phyloP scores from a whole-genome alignment of 176 grass and related monocot genomes.

The Sorghum bicolor region DNA sequence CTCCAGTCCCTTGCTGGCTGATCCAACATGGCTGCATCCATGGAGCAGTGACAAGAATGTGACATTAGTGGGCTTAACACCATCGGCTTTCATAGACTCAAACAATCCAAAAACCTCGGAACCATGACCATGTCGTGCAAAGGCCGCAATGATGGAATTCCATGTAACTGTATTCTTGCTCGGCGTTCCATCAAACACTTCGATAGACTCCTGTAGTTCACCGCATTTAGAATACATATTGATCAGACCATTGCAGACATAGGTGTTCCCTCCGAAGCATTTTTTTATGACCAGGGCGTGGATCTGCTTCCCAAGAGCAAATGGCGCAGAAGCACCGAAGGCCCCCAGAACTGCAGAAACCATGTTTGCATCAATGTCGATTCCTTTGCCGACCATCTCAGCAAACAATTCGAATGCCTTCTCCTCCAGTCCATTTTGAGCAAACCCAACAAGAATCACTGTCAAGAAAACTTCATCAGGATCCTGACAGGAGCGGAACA shows the following conservation, averaged over 20 bases:
- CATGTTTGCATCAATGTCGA: slow-evolving; percentile 54
- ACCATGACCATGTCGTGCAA: slow-evolving; percentile 68
- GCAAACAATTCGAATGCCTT: slow-evolving; percentile 59
- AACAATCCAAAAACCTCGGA: slow-evolving; percentile 54
- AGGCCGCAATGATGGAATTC: slow-evolving; percentile 84
- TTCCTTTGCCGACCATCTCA: slow-evolving; percentile 41
- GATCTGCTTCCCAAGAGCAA: slow-evolving; percentile 81
- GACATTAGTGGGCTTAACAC: slow-evolving; percentile 60
- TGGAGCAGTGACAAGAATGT: slow-evolving; percentile 86
- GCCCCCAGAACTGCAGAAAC: slow-evolving; percentile 80
- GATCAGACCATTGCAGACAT: slow-evolving; percentile 79
- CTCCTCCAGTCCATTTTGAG: slow-evolving; percentile 73
- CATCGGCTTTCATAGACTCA: slow-evolving; percentile 64
- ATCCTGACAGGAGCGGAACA: slow-evolving; percentile 54
- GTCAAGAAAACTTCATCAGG: slow-evolving; percentile 72
- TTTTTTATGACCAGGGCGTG: slow-evolving; percentile 64
- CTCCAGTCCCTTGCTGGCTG: slow-evolving; percentile 63
- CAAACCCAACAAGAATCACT: slow-evolving; percentile 75
- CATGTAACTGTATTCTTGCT: slow-evolving; percentile 63
- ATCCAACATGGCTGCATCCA: slow-evolving; percentile 77
- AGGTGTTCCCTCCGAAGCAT: slow-evolving; percentile 46
- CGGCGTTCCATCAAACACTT: slow-evolving; percentile 51
- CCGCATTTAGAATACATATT: slow-evolving; percentile 97
- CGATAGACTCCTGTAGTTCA: slow-evolving; percentile 51
- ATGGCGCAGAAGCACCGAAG: slow-evolving; percentile 58